Evolutionary conservation across 306 rosid species (phyloP).

Genomic region (Cicer pinnatifidum): DNA sequence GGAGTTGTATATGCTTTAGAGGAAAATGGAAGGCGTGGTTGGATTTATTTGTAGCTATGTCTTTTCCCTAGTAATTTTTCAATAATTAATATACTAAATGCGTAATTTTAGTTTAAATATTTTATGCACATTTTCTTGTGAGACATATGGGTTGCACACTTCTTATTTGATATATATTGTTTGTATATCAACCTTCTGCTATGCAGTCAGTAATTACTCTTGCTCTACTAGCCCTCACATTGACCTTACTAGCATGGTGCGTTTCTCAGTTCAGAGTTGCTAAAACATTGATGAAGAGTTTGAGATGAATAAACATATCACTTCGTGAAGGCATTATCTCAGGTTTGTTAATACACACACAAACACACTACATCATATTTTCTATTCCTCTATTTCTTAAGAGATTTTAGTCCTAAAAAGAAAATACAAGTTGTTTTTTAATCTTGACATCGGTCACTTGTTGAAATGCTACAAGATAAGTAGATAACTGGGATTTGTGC

Average conservation of each 20-base stretch:
- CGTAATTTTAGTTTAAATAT: conserved; percentile 1
- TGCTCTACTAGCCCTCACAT: conserved; percentile 45
- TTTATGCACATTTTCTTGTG: background rate
- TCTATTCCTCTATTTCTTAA: no score
- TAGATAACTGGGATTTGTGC: no score
- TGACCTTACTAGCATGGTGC: conserved; percentile 51
- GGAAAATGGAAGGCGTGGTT: conserved; percentile 7
- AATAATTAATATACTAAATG: background rate
- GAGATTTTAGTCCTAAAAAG: no score
- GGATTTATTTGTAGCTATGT: background rate
- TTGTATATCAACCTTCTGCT: background rate
- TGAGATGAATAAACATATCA: conserved; percentile 52
- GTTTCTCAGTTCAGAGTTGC: conserved; percentile 52
- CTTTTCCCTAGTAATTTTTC: background rate
- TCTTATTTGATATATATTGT: conserved; percentile 14
- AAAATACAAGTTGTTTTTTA: no score
- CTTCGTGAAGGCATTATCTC: conserved; percentile 47
- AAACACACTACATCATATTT: no score
- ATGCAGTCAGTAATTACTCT: background rate
- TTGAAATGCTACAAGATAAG: no score
- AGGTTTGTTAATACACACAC: conserved; percentile 42
- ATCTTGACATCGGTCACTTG: no score
- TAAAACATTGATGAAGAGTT: conserved; percentile 46
- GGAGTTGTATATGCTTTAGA: background rate
- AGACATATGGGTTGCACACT: background rate